These are phyloP conservation scores for Tetracentron sinense DNA, from an alignment of 164 flowering plant genomes.

Conservation along the genomic window DNA sequence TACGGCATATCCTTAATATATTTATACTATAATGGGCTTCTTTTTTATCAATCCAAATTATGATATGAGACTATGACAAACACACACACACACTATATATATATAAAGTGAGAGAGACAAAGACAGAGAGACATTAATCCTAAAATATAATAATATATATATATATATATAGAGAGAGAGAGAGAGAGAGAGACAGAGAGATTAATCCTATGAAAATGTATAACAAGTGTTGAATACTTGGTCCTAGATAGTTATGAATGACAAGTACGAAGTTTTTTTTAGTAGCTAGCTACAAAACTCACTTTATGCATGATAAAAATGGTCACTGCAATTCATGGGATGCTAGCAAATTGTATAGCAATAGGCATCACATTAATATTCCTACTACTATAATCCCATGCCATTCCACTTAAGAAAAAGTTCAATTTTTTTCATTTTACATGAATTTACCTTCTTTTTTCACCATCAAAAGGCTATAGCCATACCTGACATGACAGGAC, in stretches of 20 bases:
- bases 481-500: slow-evolving; percentile 32
- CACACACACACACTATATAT: too few relatives aligned
- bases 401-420: too few relatives aligned
- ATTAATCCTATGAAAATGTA: not conserved
- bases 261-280: not conserved
- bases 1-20: too few relatives aligned
- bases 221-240: not conserved
- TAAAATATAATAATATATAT: too few relatives aligned
- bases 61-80: too few relatives aligned
- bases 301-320: not conserved
- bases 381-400: not conserved
- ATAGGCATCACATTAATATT: not conserved
- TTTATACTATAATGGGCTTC: too few relatives aligned
- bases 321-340: not conserved
- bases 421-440: too few relatives aligned
- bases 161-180: not conserved
- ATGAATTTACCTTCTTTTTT: too few relatives aligned
- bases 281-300: not conserved
- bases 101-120: too few relatives aligned
- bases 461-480: not conserved
- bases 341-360: not conserved
- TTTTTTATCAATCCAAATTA: too few relatives aligned
- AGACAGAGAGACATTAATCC: too few relatives aligned
- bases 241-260: not conserved
- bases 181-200: not conserved